Evolutionary conservation across 2,329 filamentous ascomycete genomes (phyloP).

Genomic region (Fusarium xylarioides): DNA sequence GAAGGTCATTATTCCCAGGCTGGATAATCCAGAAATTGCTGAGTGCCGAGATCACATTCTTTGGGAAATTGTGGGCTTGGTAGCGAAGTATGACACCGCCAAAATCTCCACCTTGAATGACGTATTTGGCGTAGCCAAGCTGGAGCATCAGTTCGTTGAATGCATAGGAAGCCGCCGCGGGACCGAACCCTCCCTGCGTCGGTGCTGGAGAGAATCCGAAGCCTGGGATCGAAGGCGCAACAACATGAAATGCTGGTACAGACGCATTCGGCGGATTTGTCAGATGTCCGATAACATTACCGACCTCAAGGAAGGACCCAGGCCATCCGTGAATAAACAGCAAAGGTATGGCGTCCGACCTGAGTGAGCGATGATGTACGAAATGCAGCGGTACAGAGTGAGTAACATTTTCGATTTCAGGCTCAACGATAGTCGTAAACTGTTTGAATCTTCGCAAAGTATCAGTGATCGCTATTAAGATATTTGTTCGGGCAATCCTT

Average conservation of each 20-base stretch:
- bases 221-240: neutral
- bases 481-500: accelerated
- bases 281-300: neutral
- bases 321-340: neutral
- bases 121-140: neutral
- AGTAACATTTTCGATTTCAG: neutral
- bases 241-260: neutral
- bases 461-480: accelerated
- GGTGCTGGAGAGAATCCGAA: neutral
- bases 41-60: neutral
- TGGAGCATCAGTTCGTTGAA: neutral
- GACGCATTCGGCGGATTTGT: neutral
- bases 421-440: neutral
- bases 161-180: neutral
- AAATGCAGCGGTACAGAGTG: neutral
- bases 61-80: neutral
- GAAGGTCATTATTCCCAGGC: neutral
- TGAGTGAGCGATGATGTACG: neutral
- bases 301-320: neutral
- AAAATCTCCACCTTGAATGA: neutral
- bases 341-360: accelerated
- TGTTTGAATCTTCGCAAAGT: neutral
- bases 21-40: neutral
- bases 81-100: neutral
- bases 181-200: neutral